These are phyloP conservation scores for Fusarium vanettenii DNA, from an alignment of 2,329 filamentous ascomycete species.

Conservation along the genomic window DNA sequence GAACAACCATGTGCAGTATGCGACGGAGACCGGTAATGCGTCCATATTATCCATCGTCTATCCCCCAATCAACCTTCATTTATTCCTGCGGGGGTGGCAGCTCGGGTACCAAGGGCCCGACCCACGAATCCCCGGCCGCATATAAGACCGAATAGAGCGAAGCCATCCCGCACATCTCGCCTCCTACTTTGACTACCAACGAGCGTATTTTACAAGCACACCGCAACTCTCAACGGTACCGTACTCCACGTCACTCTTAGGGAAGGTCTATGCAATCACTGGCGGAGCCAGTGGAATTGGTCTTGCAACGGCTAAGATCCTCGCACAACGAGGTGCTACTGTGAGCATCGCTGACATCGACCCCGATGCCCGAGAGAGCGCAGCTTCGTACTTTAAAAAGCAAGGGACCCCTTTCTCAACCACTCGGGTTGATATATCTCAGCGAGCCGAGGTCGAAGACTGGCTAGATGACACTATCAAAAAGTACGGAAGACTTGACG, in stretches of 20 bases:
- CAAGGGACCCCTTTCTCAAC: constrained; percentile 47
- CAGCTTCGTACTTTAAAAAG: constrained; percentile 46
- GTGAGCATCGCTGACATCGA: constrained; percentile 56
- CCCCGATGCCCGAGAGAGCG: constrained; percentile 42
- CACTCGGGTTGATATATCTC: constrained; percentile 61
- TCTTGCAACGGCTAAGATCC: constrained; percentile 53
- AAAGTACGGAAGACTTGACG: constrained; percentile 64
- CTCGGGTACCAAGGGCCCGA: constrained; percentile 11
- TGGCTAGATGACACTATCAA: constrained; percentile 62
- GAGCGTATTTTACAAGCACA: neutral
- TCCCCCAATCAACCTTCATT: constrained; percentile 22
- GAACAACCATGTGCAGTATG: neutral
- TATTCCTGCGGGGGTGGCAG: constrained; percentile 18
- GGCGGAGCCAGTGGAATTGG: constrained; percentile 59
- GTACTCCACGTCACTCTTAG: constrained; percentile 45
- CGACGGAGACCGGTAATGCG: neutral
- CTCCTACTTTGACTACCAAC: neutral
- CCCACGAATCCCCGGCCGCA: constrained; percentile 2
- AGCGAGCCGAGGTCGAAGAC: constrained; percentile 59
- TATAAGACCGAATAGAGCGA: neutral
- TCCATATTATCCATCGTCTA: neutral
- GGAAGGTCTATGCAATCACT: constrained; percentile 55
- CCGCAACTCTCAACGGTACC: neutral
- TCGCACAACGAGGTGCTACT: constrained; percentile 50
- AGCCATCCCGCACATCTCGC: neutral